Percentiles rank a stretch among this genome's conserved stretches.
These are phyloP conservation scores for Termitomyces sp. DNA, from an alignment of 768 basidiomycete species.

Conservation along the genomic window DNA sequence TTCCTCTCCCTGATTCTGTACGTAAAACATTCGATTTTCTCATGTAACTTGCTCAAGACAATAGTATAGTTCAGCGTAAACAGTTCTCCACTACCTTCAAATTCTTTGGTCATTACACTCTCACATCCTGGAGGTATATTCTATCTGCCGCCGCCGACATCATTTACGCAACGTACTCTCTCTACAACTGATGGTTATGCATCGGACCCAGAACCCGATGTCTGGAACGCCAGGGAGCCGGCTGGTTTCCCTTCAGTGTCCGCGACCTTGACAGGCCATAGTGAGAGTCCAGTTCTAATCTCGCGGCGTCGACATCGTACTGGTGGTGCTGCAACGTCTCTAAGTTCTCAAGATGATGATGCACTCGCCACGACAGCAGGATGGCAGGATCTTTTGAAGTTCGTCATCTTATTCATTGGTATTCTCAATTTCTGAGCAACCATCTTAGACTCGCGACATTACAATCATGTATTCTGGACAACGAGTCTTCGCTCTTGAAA, in stretches of 20 bases:
- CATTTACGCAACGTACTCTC: constrained; percentile 34
- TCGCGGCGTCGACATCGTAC: constrained; percentile 29
- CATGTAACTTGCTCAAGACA: constrained; percentile 10
- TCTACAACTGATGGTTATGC: constrained; percentile 61
- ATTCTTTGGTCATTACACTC: constrained; percentile 65
- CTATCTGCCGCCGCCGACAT: constrained; percentile 41
- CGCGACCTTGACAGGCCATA: constrained; percentile 6
- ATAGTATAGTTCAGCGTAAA: constrained; percentile 21
- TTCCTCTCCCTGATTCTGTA: constrained; percentile 60
- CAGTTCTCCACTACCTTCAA: constrained; percentile 53
- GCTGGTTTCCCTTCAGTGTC: constrained; percentile 9
- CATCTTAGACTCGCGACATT: constrained; percentile 42
- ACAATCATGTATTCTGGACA: constrained; percentile 48
- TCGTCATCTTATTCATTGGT: constrained; percentile 18
- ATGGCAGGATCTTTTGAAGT: constrained; percentile 74
- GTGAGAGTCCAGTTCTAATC: constrained; percentile 14
- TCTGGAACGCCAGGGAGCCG: constrained; percentile 33
- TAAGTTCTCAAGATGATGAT: constrained; percentile 13
- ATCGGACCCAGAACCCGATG: constrained; percentile 65
- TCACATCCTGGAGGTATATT: constrained; percentile 56
- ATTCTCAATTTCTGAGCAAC: not conserved
- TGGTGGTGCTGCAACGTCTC: constrained; percentile 12
- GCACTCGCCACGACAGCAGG: constrained; percentile 38
- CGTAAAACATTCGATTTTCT: constrained; percentile 17
- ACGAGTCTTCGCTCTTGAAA: constrained; percentile 40